Base-by-base conservation (phyloP, 495 filamentous ascomycete species). In the Pyrenula massariospora region DNA sequence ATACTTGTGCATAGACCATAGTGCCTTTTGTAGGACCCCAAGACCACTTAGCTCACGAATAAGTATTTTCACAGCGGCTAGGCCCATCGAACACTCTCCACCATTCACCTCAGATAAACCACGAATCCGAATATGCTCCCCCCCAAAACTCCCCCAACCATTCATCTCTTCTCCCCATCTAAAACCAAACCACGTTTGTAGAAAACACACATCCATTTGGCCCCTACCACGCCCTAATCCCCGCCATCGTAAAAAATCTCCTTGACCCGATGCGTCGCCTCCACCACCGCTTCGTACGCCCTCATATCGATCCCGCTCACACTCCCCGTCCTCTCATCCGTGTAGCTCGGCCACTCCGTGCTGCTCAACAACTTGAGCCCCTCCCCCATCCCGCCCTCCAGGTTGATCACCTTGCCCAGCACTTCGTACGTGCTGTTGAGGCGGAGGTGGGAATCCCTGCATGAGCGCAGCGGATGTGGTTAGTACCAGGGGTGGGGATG, bases 221-320 rank as follows among this genome's bases (percentile, higher is more conserved):
- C 22, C 50, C n/a, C 50, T 52, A 8, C 19, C 50, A 52, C 22
- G 8, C 19, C 50, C 50, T 8, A 52, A 52, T 52, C n/a, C 50
- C 19, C 50, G 19, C 62, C 73, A 59, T 81, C 80, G 63, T 90
- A 91, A 64, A 90, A 90, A 52, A 97, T 83, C 54, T 81, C 72
- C 67, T 87, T 91, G 63, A 89, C 83, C 54, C 84, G 79, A 71
- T 96, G 93, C 11, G 89, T 91, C n/a, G 84, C 82, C 61, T 96
- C 87, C 12, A 95, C 91, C 5, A 96, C 84, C 0, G 85, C 81
- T 55, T 92, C 86, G 50, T 85, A 85, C 50, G 49, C 47, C 21
- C 22, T 58, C 52, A 42, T 42, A 42, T 42, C 31, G 31, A 42
- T 42, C 31, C 31, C 31, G 31, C 31, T 42, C 31, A 42, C 31